Conservation (phyloP, 2,329 filamentous ascomycete species). For the Fusarium pseudocircinatum region DNA sequence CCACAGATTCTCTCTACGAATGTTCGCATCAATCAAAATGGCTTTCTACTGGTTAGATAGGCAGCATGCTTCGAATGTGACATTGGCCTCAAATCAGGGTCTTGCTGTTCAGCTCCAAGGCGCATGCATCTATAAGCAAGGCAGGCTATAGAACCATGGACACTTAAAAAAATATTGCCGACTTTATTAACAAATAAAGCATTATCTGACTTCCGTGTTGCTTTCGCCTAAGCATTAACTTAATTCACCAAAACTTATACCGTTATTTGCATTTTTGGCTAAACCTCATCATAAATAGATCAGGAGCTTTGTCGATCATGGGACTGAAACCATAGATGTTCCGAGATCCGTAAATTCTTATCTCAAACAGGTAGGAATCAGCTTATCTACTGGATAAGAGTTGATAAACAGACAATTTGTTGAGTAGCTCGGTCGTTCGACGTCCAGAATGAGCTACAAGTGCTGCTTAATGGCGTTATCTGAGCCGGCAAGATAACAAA, state of each 20-base stretch:
- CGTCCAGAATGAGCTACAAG: slow-evolving; percentile 37
- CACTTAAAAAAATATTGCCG: neutral
- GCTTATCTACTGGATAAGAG: slow-evolving; percentile 12
- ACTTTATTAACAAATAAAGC: neutral
- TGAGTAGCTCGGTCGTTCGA: slow-evolving; percentile 5
- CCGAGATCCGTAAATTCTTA: slow-evolving; percentile 12
- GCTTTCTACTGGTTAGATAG: too few species aligned
- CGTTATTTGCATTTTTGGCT: neutral
- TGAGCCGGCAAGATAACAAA: slow-evolving; percentile 35
- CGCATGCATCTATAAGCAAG: neutral
- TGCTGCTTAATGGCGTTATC: slow-evolving; percentile 43
- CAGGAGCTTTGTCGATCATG: slow-evolving; percentile 4
- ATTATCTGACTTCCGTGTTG: neutral
- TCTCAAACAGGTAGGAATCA: slow-evolving; percentile 5
- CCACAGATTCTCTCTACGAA: neutral
- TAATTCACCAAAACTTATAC: neutral
- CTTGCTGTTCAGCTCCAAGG: neutral
- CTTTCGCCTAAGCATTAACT: neutral
- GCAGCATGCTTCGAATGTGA: neutral
- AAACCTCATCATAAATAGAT: neutral
- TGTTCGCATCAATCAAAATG: neutral
- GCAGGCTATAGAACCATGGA: neutral
- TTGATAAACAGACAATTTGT: slow-evolving; percentile 8
- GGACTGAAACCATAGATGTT: slow-evolving; percentile 8
- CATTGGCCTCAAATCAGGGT: neutral